phyloP scores from a whole-genome alignment of 75 land plant genomes.

The Cunninghamia lanceolata region DNA sequence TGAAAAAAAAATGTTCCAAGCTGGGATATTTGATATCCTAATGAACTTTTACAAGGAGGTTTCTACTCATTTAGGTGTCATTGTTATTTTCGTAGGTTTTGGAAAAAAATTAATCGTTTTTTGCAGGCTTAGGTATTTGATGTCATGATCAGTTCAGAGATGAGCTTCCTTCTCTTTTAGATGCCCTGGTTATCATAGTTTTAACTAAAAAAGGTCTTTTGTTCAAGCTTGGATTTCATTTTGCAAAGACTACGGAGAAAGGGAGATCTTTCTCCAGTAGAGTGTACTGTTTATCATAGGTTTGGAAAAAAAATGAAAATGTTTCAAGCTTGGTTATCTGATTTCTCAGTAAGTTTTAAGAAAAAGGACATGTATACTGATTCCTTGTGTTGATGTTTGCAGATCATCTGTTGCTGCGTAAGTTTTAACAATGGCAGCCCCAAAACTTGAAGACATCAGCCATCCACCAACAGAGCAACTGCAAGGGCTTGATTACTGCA shows the following conservation, averaged over 20 bases:
- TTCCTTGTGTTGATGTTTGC: not conserved
- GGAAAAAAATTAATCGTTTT: not conserved
- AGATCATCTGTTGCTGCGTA: not conserved
- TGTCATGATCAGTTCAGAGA: not conserved
- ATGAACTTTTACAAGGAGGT: not conserved
- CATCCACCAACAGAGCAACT: slow-evolving; percentile 87
- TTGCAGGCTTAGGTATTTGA: not conserved
- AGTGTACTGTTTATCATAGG: not conserved
- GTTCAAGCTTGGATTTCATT: not conserved
- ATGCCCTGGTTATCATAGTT: not conserved
- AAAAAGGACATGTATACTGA: not conserved
- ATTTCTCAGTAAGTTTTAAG: not conserved
- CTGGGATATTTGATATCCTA: not conserved
- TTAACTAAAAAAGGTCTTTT: not conserved
- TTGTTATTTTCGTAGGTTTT: not conserved
- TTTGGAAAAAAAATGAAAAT: not conserved
- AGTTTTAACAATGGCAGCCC: slow-evolving; percentile 30
- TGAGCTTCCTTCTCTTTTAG: not conserved
- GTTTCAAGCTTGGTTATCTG: not conserved
- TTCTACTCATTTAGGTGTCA: not conserved
- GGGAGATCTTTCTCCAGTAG: not conserved
- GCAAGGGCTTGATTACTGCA: slow-evolving; percentile 84
- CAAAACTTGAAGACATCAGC: slow-evolving; percentile 69
- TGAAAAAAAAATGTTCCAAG: not conserved
- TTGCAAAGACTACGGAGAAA: not conserved